Base-by-base conservation (phyloP, 2,329 filamentous ascomycete genomes). In the Huntiella decipiens region DNA sequence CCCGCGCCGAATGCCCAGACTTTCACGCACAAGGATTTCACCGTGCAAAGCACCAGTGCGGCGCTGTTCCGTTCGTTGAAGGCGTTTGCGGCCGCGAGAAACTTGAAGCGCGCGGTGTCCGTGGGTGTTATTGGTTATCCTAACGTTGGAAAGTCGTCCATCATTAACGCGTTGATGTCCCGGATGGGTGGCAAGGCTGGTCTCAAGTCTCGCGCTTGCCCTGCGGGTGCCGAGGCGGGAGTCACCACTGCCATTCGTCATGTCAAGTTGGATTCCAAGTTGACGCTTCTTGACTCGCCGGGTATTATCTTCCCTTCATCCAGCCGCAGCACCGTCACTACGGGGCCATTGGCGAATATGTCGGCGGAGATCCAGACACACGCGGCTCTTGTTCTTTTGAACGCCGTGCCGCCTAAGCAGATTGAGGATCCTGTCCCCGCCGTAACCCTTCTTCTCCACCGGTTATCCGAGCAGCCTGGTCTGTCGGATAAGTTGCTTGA, bases 121-220 rank as follows among this genome's bases (percentile, higher is more conserved):
- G 87, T 95, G 50, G 87, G 87, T 53, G 83, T 95, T 51, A 92
- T 95, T 54, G 87, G 87, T 22, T 95, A 94, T 61, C 87, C 87
- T 55, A 95, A 95, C 60, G 87, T 94, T 50, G 87, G 87, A 59
- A 95, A 95, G 67, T 93, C 85, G 22, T 94, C 86, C 43, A 85
- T 95, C 56, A 94, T 95, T 70, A 95, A 95, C 61, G 83, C 86
- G 12, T 76, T 95, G 47, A 80, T 85, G 15, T 77, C 82, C 34
- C 75, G 84, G 34, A 67, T 94, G 54, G 75, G 79, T 53, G 72
- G 77, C 47, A 68, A 70, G 52, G 74, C 73, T 34, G 65, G 65
- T 38, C 60, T 62, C 53, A 66, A 71, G 54, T 68, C 71, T 33
- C 63, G 58, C 51, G 82, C 84, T 38, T 94, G 86, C 60, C 87